Evolutionary conservation across 805 yeast species (phyloP), one percentile per base, ranked within the genome.

Genomic region (Zygosaccharomyces lentus): DNA sequence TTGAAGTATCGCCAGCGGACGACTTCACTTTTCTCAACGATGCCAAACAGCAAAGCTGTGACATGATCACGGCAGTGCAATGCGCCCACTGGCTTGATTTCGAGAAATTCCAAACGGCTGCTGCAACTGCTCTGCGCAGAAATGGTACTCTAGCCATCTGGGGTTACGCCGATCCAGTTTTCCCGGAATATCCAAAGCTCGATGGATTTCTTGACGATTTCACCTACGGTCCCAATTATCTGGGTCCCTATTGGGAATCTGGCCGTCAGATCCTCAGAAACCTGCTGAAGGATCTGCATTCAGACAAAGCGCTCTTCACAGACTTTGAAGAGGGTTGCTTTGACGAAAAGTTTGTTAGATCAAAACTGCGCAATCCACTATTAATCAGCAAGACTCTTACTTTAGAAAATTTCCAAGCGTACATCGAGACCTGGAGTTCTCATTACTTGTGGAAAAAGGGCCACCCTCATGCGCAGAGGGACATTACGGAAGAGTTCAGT

Each of bases 61-160:
- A 84, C 59, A 49, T 87, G 54, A 69, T 87, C 9, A 76, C 88
- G 2, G 85, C 82, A 12, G 95, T 90, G 0, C 88, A 89, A 61
- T 84, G 89, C 47, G 79, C 76, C n/a, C 96, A 89, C 65, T 89
- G 96, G 96, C 76, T 87, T 47, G 73, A 82, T 47, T 82, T 77
- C 48, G 67, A 68, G 0, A 52, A 53, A 21, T 82, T 81, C 59
- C 80, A 79, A 58, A 55, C 62, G 5, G 79, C 77, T 47, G 71
- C 76, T 2, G 64, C 68, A n/a, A 56, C 77, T 5, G 67, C 78
- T 12, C 68, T 87, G 48, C 75, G 74, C 42, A 73, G 77, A 1
- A 70, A 72, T 16, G 95, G 93, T 1, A 82, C 89, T 0, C 59
- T 89, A 40, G 84, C 87, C 0, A 77, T 78, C 54, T 88, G 91